A percentile compares a stretch with the other conserved stretches of the same genome.
These are phyloP conservation scores for Wolfiporia cocos DNA, from an alignment of 1,284 basidiomycete genomes.

Conservation along the genomic window DNA sequence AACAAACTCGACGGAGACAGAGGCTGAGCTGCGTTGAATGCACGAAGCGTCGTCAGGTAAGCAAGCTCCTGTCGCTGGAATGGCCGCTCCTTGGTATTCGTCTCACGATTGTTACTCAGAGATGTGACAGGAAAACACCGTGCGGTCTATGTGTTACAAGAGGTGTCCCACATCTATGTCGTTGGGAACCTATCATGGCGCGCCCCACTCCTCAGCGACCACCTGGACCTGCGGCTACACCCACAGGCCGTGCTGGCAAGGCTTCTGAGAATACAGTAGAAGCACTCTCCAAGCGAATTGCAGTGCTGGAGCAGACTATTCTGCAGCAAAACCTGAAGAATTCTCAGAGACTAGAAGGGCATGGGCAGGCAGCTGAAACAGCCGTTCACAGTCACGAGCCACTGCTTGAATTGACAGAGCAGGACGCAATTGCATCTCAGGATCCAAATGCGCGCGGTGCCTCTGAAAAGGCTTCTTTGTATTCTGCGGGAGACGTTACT, in stretches of 20 bases:
- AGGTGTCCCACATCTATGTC: constrained; percentile 45
- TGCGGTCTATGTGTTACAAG: constrained; percentile 45
- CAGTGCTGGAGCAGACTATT: constrained; percentile 35
- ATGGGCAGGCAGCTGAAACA: neutral
- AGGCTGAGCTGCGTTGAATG: constrained; percentile 51
- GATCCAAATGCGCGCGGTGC: no score
- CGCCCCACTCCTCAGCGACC: constrained; percentile 44
- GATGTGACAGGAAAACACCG: constrained; percentile 48
- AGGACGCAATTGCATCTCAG: no score
- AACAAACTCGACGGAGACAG: constrained; percentile 22
- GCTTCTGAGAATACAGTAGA: constrained; percentile 25
- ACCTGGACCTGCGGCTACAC: constrained; percentile 16
- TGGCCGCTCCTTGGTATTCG: no score
- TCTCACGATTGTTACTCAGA: constrained; percentile 25
- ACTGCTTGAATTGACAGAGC: no score
- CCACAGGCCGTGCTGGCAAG: constrained; percentile 9
- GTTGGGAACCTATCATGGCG: constrained; percentile 44
- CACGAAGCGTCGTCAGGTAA: constrained; percentile 47
- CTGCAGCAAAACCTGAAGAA: constrained; percentile 14
- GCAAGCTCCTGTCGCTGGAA: constrained; percentile 7
- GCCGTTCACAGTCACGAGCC: no score
- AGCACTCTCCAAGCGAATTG: constrained; percentile 35
- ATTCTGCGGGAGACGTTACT: no score
- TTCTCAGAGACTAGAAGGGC: neutral
- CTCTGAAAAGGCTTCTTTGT: no score